Conservation (phyloP, 2,329 filamentous ascomycete species). For the Bipolaris zeicola region DNA sequence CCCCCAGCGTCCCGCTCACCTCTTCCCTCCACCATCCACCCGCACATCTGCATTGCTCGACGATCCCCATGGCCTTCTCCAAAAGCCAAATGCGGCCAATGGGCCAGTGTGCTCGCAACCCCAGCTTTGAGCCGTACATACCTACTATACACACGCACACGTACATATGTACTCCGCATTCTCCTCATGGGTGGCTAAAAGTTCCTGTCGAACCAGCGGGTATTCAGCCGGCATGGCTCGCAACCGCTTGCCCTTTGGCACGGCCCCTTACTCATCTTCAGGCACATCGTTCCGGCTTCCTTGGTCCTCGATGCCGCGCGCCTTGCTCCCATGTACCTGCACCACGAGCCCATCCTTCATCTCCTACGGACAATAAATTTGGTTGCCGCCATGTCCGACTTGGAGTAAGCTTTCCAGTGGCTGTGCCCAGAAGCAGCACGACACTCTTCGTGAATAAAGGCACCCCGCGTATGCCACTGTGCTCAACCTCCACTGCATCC, state of each 20-base stretch:
- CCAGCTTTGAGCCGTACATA: slow-evolving; percentile 4
- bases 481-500: slow-evolving; percentile 6
- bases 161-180: slow-evolving; percentile 9
- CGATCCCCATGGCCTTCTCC: slow-evolving; percentile 22
- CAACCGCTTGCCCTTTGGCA: slow-evolving; percentile 10
- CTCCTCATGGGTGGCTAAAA: slow-evolving; percentile 13
- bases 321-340: slow-evolving; percentile 1
- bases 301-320: slow-evolving; percentile 15
- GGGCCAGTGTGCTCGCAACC: background rate
- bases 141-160: background rate
- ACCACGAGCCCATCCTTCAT: slow-evolving; percentile 1
- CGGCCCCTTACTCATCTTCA: slow-evolving; percentile 25
- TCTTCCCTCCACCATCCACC: slow-evolving; percentile 11
- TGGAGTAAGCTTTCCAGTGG: slow-evolving; percentile 28
- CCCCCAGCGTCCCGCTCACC: slow-evolving; percentile 25
- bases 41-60: slow-evolving; percentile 10
- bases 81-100: slow-evolving; percentile 15
- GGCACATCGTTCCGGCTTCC: slow-evolving; percentile 40
- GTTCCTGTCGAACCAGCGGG: slow-evolving; percentile 30
- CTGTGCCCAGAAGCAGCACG: slow-evolving; percentile 13
- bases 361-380: slow-evolving; percentile 29
- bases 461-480: background rate
- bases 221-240: slow-evolving; percentile 23
- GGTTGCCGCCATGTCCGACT: slow-evolving; percentile 23
- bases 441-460: slow-evolving; percentile 11